Percentiles rank a stretch among this genome's conserved stretches.
Conservation (phyloP, 2,329 filamentous ascomycete genomes). For the Fusarium udum region DNA sequence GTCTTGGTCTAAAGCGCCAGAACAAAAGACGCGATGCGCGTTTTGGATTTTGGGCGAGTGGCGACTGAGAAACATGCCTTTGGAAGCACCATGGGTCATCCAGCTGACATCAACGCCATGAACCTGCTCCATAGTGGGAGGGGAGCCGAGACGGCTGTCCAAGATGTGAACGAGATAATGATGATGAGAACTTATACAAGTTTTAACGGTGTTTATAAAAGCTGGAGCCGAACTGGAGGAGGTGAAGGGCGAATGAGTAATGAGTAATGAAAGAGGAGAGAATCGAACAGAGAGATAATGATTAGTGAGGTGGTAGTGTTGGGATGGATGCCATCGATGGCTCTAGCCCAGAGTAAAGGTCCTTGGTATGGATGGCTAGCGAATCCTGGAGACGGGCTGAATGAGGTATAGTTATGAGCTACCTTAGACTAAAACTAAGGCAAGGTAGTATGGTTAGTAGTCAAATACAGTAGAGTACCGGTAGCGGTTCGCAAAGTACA, state of each 20-base stretch:
- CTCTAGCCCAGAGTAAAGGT: background rate
- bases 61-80: constrained; percentile 67
- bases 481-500: constrained; percentile 28
- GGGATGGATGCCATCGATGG: constrained; percentile 9
- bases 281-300: constrained; percentile 18
- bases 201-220: constrained; percentile 3
- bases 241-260: background rate
- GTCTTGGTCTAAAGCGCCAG: background rate
- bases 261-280: constrained; percentile 23
- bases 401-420: constrained; percentile 29
- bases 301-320: constrained; percentile 26
- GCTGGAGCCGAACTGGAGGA: background rate
- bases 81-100: constrained; percentile 83
- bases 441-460: background rate
- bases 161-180: background rate
- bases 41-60: constrained; percentile 32
- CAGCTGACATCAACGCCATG: constrained; percentile 89
- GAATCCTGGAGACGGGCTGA: constrained; percentile 37
- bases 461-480: constrained; percentile 11
- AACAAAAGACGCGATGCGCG: constrained; percentile 15
- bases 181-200: constrained; percentile 9
- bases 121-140: constrained; percentile 75
- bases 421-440: background rate
- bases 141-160: constrained; percentile 21
- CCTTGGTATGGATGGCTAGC: constrained; percentile 23